A percentile compares a stretch with the other conserved stretches of the same genome.
Conservation (phyloP, 768 basidiomycete genomes). For the Lactarius trivialis region DNA sequence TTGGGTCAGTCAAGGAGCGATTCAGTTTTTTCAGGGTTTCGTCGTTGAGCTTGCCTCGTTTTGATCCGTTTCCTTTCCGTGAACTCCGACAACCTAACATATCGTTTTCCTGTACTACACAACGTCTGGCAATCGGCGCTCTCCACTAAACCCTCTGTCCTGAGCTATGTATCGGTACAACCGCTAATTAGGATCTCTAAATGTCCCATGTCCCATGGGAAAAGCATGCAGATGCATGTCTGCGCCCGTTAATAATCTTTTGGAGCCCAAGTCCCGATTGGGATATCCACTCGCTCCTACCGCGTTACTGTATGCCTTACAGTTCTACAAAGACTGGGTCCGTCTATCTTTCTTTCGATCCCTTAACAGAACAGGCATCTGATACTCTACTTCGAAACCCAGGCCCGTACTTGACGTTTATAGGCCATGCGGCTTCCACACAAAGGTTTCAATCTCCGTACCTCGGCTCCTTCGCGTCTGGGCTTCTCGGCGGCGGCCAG, state of each 20-base stretch:
- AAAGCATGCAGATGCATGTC: background rate
- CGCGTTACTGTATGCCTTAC: background rate
- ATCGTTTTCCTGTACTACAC: background rate
- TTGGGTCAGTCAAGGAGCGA: background rate
- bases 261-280: background rate
- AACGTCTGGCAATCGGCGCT: background rate
- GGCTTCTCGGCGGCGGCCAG: background rate
- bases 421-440: background rate
- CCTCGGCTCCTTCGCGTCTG: background rate
- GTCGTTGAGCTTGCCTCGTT: background rate
- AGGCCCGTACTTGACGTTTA: background rate
- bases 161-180: background rate
- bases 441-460: background rate
- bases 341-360: background rate
- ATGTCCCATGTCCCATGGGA: background rate
- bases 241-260: background rate
- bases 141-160: background rate
- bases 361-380: background rate
- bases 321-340: background rate
- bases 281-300: background rate
- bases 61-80: background rate
- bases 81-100: background rate
- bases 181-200: background rate
- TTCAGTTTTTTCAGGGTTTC: background rate
- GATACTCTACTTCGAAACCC: background rate